These are phyloP conservation scores for Coccinonectria pachysandricola DNA, from an alignment of 2,329 filamentous ascomycete species.

Conservation along the genomic window DNA sequence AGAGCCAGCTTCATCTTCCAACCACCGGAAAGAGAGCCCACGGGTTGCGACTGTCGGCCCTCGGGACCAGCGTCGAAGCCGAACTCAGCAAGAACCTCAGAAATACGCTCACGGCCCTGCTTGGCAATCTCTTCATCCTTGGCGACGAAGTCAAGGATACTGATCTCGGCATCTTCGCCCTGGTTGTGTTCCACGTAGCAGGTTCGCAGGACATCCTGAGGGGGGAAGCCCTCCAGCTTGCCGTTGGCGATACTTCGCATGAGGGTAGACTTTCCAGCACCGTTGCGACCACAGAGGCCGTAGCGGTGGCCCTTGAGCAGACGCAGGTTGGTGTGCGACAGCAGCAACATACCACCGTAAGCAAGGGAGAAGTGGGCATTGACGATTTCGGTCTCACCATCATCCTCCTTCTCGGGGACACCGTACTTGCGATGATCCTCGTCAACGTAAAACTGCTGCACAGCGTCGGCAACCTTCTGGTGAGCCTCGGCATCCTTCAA, in stretches of 20 bases:
- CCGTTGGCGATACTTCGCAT: slow-evolving; percentile 94
- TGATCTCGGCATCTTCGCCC: slow-evolving; percentile 93
- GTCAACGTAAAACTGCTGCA: slow-evolving; percentile 69
- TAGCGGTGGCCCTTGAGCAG: slow-evolving; percentile 95
- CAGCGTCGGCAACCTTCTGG: slow-evolving; percentile 55
- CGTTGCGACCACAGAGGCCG: slow-evolving; percentile 92
- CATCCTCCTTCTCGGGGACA: slow-evolving; percentile 74
- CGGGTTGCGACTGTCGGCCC: slow-evolving; percentile 77
- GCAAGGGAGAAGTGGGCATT: slow-evolving; percentile 96
- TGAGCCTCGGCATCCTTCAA: slow-evolving; percentile 49
- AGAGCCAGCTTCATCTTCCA: slow-evolving; percentile 99
- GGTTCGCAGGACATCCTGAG: slow-evolving; percentile 83
- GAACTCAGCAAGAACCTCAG: slow-evolving; percentile 75
- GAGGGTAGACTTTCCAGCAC: slow-evolving; percentile 96
- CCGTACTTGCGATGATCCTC: slow-evolving; percentile 86
- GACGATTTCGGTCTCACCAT: slow-evolving; percentile 90
- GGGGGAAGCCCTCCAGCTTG: slow-evolving; percentile 93
- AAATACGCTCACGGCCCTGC: slow-evolving; percentile 72
- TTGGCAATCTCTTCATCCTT: slow-evolving; percentile 80
- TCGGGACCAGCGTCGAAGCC: slow-evolving; percentile 87
- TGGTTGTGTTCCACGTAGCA: slow-evolving; percentile 99
- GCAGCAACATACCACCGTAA: slow-evolving; percentile 92
- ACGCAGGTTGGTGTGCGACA: slow-evolving; percentile 91
- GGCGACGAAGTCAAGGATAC: slow-evolving; percentile 83
- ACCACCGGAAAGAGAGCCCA: slow-evolving; percentile 90